These are phyloP conservation scores for Candida insectalens DNA, from an alignment of 805 yeast species.

Conservation along the genomic window DNA sequence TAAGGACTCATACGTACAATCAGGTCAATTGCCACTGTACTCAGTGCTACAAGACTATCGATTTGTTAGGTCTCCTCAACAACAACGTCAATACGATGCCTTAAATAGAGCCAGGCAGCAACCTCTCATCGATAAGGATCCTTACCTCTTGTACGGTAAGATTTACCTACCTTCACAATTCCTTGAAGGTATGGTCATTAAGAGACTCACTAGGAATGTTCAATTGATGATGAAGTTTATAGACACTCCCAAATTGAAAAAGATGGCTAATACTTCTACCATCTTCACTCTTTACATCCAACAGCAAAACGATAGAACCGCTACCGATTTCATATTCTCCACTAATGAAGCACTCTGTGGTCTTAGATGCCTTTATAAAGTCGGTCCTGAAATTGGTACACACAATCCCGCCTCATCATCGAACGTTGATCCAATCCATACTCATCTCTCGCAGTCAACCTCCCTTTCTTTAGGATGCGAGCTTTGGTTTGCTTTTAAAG, in stretches of 20 bases:
- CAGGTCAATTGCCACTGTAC: conserved; percentile 48
- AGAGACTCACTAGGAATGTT: conserved; percentile 45
- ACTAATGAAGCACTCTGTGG: conserved; percentile 82
- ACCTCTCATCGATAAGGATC: conserved; percentile 5
- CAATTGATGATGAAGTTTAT: conserved; percentile 70
- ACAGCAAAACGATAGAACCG: conserved; percentile 48
- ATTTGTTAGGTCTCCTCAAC: conserved; percentile 23
- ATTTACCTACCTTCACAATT: conserved; percentile 82
- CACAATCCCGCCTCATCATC: conserved; percentile 4
- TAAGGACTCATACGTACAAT: conserved; percentile 33
- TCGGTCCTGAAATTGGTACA: conserved; percentile 24
- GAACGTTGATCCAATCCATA: not conserved
- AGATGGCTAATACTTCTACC: conserved; percentile 23
- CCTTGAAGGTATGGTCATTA: conserved; percentile 78
- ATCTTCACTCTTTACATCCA: conserved; percentile 65
- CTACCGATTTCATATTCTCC: conserved; percentile 70
- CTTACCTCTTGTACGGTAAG: conserved; percentile 66
- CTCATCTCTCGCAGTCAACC: conserved; percentile 13
- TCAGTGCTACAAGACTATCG: conserved; percentile 64
- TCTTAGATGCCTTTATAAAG: conserved; percentile 64
- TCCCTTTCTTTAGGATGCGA: conserved; percentile 76
- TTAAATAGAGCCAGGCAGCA: conserved; percentile 1
- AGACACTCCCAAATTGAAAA: conserved; percentile 36
- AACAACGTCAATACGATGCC: conserved; percentile 2
- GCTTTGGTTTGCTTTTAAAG: conserved; percentile 75